Evolutionary conservation across 805 yeast species (phyloP).

Genomic region (Yamadazyma laniorum): DNA sequence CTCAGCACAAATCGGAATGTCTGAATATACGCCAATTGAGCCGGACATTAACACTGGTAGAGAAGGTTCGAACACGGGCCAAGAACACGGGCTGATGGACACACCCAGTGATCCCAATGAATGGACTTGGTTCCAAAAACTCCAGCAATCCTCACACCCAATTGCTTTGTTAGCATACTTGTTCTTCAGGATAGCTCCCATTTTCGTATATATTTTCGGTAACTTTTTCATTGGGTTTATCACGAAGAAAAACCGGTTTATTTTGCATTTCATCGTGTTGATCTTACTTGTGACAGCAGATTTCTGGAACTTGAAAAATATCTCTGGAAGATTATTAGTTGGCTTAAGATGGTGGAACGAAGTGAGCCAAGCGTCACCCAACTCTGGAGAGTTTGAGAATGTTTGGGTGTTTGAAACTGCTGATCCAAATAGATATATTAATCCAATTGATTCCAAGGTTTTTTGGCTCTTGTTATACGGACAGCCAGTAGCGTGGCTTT

Average conservation of each 20-base stretch:
- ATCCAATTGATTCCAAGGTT: conserved; percentile 86
- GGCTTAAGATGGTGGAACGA: conserved; percentile 99
- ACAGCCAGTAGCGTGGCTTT: conserved; percentile 73
- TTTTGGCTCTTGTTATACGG: conserved; percentile 81
- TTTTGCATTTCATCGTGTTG: conserved; percentile 74
- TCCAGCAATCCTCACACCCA: conserved; percentile 78
- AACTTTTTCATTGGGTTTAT: conserved; percentile 53
- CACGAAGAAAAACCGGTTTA: conserved; percentile 48
- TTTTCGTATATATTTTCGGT: conserved; percentile 69
- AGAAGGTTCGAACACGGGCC: conserved; percentile 1
- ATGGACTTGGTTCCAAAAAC: conserved; percentile 29
- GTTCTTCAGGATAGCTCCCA: conserved; percentile 59
- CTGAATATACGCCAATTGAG: conserved; percentile 30
- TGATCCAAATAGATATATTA: conserved; percentile 66
- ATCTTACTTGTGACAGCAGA: conserved; percentile 80
- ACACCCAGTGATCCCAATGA: conserved; percentile 13
- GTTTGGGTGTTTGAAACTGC: conserved; percentile 90
- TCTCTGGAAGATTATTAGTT: conserved; percentile 84
- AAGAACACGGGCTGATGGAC: background rate
- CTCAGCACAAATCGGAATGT: conserved; percentile 4
- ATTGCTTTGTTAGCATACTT: conserved; percentile 68
- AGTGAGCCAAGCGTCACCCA: conserved; percentile 39
- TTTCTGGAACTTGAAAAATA: conserved; percentile 91
- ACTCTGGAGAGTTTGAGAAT: conserved; percentile 55
- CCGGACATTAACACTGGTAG: conserved; percentile 17